These are phyloP conservation scores for Aspergillus sp. DNA, from an alignment of 2,329 filamentous ascomycete genomes.

Conservation along the genomic window DNA sequence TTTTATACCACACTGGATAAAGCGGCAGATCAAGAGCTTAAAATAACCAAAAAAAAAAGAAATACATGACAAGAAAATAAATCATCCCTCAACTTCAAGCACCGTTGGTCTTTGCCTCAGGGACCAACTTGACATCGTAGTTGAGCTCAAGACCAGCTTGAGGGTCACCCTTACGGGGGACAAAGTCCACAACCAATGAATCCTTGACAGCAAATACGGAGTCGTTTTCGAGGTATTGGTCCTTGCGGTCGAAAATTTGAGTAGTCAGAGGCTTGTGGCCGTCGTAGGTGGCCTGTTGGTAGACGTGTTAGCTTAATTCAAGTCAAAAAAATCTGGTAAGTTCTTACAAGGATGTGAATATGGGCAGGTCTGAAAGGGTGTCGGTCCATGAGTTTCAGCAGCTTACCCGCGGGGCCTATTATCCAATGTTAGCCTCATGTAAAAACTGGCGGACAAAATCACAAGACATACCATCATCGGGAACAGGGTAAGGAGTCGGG, in stretches of 20 bases:
- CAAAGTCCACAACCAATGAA: constrained; percentile 54
- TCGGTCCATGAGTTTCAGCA: constrained; percentile 55
- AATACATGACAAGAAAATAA: not conserved
- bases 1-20: no score
- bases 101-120: constrained; percentile 6
- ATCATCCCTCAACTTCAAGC: no score
- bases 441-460: constrained; percentile 1
- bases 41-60: no score
- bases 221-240: constrained; percentile 58
- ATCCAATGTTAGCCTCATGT: not conserved
- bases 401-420: constrained; percentile 52
- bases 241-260: constrained; percentile 69
- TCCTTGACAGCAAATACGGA: constrained; percentile 59
- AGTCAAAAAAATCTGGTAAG: not conserved
- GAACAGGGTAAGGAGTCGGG: constrained; percentile 55
- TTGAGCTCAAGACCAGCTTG: constrained; percentile 51
- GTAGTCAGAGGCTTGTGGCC: constrained; percentile 67
- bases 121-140: constrained; percentile 48
- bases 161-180: constrained; percentile 46
- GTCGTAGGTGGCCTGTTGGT: constrained; percentile 49
- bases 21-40: no score
- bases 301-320: not conserved
- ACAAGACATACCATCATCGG: constrained; percentile 42
- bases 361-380: constrained; percentile 60
- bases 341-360: constrained; percentile 56